phyloP scores from a whole-genome alignment of 441 rosid species.

The Corymbia citriodora region DNA sequence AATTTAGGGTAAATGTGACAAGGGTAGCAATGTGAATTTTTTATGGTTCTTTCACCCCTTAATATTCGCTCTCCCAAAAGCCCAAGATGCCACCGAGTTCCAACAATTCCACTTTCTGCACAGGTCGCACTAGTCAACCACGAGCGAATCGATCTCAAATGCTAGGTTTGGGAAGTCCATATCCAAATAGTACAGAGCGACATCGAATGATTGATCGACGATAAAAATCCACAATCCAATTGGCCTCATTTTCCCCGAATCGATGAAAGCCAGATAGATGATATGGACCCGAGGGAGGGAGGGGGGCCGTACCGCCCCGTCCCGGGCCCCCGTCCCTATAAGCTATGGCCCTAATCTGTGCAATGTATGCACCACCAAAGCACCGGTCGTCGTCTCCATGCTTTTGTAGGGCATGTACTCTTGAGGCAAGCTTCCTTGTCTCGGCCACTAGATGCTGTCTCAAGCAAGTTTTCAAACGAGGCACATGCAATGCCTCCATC shows the following conservation, averaged over 20 bases:
- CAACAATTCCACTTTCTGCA: neutral
- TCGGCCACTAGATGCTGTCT: neutral
- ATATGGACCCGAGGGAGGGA: neutral
- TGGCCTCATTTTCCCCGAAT: neutral
- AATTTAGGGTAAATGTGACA: rapidly evolving
- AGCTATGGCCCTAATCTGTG: neutral
- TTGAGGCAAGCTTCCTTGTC: neutral
- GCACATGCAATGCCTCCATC: neutral
- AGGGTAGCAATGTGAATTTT: neutral
- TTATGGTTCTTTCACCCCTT: neutral
- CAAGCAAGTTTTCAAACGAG: neutral
- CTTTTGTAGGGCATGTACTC: neutral
- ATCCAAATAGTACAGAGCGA: neutral
- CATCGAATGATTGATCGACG: neutral
- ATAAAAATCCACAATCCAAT: neutral
- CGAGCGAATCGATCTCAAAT: neutral
- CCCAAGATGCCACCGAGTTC: neutral
- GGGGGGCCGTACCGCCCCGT: neutral
- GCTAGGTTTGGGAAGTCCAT: neutral
- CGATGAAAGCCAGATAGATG: neutral
- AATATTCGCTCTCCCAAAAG: neutral
- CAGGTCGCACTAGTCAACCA: neutral
- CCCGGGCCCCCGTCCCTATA: neutral
- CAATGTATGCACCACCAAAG: neutral
- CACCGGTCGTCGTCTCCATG: neutral